phyloP scores from a whole-genome alignment of 257 asterid species.

The Solanum rostratum region DNA sequence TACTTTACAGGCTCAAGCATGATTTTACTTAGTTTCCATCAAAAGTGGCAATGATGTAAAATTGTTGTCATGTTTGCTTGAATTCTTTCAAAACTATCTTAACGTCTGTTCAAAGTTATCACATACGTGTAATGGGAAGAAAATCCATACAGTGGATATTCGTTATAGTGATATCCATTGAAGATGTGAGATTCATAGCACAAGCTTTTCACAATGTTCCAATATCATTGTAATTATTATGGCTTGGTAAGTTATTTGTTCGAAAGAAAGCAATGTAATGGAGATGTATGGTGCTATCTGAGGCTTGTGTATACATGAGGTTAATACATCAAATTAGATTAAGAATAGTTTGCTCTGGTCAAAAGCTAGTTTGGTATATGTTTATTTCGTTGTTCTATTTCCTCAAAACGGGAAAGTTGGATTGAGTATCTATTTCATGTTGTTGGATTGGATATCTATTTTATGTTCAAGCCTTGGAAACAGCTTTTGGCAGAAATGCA shows the following conservation, averaged over 20 bases:
- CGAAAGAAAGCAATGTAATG: neutral
- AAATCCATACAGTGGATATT: neutral
- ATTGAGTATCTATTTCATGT: too few relatives aligned
- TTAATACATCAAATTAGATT: neutral
- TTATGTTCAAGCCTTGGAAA: too few relatives aligned
- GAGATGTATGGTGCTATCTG: neutral
- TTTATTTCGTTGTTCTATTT: neutral
- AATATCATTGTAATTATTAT: neutral
- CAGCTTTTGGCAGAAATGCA: too few relatives aligned
- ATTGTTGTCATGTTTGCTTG: too few relatives aligned
- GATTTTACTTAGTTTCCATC: too few relatives aligned
- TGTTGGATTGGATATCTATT: too few relatives aligned
- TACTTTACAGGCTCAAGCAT: too few relatives aligned
- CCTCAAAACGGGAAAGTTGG: too few relatives aligned
- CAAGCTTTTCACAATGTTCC: neutral
- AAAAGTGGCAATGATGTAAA: too few relatives aligned
- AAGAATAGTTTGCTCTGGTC: neutral
- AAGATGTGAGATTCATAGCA: neutral
- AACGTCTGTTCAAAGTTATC: neutral
- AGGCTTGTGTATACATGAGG: neutral
- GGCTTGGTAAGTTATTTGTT: neutral
- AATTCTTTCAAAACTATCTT: too few relatives aligned
- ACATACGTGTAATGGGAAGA: neutral
- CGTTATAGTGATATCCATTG: neutral
- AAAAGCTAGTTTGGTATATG: neutral